Evolutionary conservation across 768 basidiomycete species (phyloP).

Genomic region (Macrolepiota albuminosa): DNA sequence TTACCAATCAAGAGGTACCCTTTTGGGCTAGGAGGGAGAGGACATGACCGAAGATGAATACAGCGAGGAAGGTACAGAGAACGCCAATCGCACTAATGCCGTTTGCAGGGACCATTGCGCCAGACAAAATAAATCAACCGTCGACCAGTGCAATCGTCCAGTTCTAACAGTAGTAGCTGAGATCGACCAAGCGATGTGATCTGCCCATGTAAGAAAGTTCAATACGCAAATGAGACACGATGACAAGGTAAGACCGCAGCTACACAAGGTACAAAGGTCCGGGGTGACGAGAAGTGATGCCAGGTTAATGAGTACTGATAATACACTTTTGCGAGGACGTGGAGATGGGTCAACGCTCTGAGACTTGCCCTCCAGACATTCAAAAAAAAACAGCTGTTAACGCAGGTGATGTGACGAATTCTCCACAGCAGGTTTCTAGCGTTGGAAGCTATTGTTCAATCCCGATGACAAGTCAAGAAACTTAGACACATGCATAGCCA

Average conservation of each 20-base stretch:
- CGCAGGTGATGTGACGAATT: no score
- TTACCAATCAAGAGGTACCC: slow-evolving; percentile 8
- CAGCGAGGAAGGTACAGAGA: slow-evolving; percentile 24
- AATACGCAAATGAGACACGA: neutral
- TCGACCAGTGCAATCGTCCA: no score
- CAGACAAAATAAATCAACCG: neutral
- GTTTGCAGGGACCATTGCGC: neutral
- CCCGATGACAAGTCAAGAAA: no score
- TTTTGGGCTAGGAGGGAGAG: slow-evolving; percentile 12
- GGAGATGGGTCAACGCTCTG: no score
- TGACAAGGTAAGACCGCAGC: neutral
- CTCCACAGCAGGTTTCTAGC: no score
- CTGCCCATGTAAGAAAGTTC: neutral
- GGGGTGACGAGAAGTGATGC: neutral
- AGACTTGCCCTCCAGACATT: no score
- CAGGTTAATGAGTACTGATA: no score
- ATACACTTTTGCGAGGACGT: no score
- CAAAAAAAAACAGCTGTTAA: no score
- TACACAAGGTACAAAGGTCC: neutral
- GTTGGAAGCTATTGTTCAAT: no score
- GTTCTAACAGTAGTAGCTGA: neutral
- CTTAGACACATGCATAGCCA: no score
- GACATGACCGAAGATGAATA: slow-evolving; percentile 29
- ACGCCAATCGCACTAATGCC: slow-evolving; percentile 16
- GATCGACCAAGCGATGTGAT: neutral